Evolutionary conservation across 2,329 filamentous ascomycete genomes (phyloP).

Genomic region (Neospermospora avenae): DNA sequence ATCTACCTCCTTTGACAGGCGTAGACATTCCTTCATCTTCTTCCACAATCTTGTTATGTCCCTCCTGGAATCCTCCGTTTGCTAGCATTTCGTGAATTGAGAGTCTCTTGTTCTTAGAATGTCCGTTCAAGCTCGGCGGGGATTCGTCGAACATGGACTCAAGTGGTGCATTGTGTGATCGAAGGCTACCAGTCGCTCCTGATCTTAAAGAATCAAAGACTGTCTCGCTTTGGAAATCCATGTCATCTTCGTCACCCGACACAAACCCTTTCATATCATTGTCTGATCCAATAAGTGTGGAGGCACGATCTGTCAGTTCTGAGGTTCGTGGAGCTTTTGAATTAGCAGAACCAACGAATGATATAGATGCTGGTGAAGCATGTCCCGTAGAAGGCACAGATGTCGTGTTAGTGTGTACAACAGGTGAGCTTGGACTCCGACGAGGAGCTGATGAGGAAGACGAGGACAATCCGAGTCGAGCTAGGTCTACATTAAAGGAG

Average conservation of each 20-base stretch:
- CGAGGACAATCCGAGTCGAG: constrained; percentile 44
- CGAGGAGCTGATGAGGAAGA: constrained; percentile 35
- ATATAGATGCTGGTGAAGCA: constrained; percentile 39
- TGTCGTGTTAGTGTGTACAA: constrained; percentile 32
- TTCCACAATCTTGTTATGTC: constrained; percentile 55
- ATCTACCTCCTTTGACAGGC: constrained; percentile 37
- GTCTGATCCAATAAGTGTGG: constrained; percentile 68
- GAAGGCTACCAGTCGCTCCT: constrained; percentile 61
- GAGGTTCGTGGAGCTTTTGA: constrained; percentile 25
- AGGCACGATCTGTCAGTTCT: constrained; percentile 42
- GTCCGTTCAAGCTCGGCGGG: constrained; percentile 56
- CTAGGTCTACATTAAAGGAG: constrained; percentile 52
- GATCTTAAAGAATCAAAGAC: constrained; percentile 75
- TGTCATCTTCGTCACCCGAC: constrained; percentile 74
- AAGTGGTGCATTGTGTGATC: constrained; percentile 66
- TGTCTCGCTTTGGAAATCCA: constrained; percentile 75
- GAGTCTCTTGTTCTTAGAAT: constrained; percentile 30
- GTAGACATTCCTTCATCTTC: constrained; percentile 57
- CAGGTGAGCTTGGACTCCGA: constrained; percentile 29
- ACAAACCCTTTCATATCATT: constrained; percentile 60
- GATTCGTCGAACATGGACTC: constrained; percentile 83
- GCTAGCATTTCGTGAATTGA: constrained; percentile 34
- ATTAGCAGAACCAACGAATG: constrained; percentile 22
- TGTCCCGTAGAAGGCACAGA: constrained; percentile 42
- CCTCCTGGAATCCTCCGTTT: constrained; percentile 50